Evolutionary conservation across 2,329 filamentous ascomycete genomes (phyloP), one percentile per base, ranked within the genome.

Genomic region (Aspergillus tanneri): DNA sequence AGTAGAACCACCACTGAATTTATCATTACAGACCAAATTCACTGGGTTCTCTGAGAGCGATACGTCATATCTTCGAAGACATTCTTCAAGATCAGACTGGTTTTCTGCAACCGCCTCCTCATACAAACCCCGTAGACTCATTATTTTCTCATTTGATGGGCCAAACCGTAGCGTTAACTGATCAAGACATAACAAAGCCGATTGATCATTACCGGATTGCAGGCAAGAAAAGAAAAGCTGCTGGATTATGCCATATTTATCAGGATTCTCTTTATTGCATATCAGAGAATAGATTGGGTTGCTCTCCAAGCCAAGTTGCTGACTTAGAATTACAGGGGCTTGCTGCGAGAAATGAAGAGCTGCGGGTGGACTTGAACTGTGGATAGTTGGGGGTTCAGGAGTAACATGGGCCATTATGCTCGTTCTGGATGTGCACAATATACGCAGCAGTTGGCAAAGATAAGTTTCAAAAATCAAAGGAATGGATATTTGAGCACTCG

Each of bases 211-310:
- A 45, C 88, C 87, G 0, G 88, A 90, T 42, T 88, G 86, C 28
- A 99, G 80, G 62, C 88, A 93, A 23, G 90, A 84, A 25, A 93
- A 75, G 57, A 97, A 76, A 14, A 97, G 79, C 65, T 95, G 93
- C 72, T 97, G 92, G 70, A 93, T 88, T 35, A 82, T 83, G 12
- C 81, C 81, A 90, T 92, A 97, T 64, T 88, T 78, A 56, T 95
- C 90, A 46, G 87, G 78, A 0, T 84, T 85, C 67, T 96, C 91
- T 23, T 70, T 66, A 32, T 73, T 71, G 49, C 73, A 66, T 58
- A 81, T 69, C 43, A 79, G 66, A 6, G 70, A 40, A 75, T 79
- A 68, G 74, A 81, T 22, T 71, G 74, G 23, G 18, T 24, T 24
- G 6, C 6, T 28, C 52, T 59, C 54, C 77, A 79, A 5, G 79